Evolutionary conservation across 129 eudicot genomes (phyloP), one percentile per base, ranked within the genome.

Genomic region (Deinandra increscens): DNA sequence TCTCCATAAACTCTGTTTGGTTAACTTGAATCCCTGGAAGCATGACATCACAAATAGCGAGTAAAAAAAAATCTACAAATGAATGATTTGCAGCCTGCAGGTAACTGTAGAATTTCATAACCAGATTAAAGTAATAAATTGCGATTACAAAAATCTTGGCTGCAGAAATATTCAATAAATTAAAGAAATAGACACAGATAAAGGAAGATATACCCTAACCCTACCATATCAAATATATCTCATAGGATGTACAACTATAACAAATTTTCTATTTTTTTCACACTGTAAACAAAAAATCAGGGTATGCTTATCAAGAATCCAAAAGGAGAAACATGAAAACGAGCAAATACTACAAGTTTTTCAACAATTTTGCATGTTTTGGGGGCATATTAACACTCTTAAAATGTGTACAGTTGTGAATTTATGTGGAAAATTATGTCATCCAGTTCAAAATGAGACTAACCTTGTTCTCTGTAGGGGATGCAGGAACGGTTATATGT

Each of bases 391-490:
- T 42, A 54, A 42, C 53, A 11, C 69, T 26, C 10, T 1, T 41
- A 20, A 46, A 18, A 11, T 22, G 50, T 64, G 11, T 5, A 13
- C 11, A 38, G 19, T 4, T 42, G 18, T 41, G 29, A 20, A 17
- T 33, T 64, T 10, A 9, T 33, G 4, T 23, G 42, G 2, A 60
- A 10, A n/a, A 34, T 5, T 60, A 19, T 63, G 37, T 11, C 34
- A 64, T 20, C 63, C 9, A 12, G 37, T 62, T 39, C 61, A 76
- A 19, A 60, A 58, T 22, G 34, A 70, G 77, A 36, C 79, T 58
- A 66, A 94, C 99, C 99, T 94, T 94, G 81, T 89, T 94, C 49
- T 84, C 66, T 68, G 70, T 77, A 37, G 97, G 99, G 81, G 89
- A 64, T 14, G 80, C 66, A 26, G 99, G 99, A 87, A 94, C 64